Percentiles rank a stretch among this genome's conserved stretches.
phyloP scores from a whole-genome alignment of 2,329 filamentous ascomycete species.

The Sordariomycetes sp. region DNA sequence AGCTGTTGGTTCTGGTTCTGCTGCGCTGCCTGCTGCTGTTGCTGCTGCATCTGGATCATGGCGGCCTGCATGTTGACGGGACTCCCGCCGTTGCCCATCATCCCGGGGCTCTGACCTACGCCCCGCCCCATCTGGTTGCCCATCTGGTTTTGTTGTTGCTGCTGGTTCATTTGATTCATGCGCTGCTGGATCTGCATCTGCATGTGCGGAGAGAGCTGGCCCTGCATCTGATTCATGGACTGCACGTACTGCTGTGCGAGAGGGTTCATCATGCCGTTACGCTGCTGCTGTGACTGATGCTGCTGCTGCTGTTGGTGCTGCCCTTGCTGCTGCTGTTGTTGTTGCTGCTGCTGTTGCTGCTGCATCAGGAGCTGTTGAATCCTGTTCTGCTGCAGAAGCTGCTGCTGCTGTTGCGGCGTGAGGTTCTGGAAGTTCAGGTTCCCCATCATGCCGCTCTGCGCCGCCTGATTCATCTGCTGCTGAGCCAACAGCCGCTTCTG shows the following conservation, averaged over 20 bases:
- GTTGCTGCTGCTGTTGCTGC: slow-evolving; percentile 11
- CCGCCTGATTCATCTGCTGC: slow-evolving; percentile 23
- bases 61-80: slow-evolving; percentile 22
- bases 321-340: slow-evolving; percentile 19
- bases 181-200: slow-evolving; percentile 17
- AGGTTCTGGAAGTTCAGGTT: slow-evolving; percentile 17
- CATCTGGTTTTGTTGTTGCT: neutral
- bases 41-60: slow-evolving; percentile 8
- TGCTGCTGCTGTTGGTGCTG: slow-evolving; percentile 20
- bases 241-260: slow-evolving; percentile 29
- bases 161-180: slow-evolving; percentile 10
- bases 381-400: slow-evolving; percentile 12
- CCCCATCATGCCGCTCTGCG: slow-evolving; percentile 22
- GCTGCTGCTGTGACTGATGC: slow-evolving; percentile 13
- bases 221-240: slow-evolving; percentile 26
- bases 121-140: slow-evolving; percentile 22
- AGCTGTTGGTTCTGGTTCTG: slow-evolving; percentile 17
- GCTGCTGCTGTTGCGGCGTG: slow-evolving; percentile 20
- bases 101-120: slow-evolving; percentile 18
- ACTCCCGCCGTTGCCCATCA: slow-evolving; percentile 25
- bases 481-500: slow-evolving; percentile 24
- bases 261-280: slow-evolving; percentile 10
- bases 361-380: slow-evolving; percentile 5
- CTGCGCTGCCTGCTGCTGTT: slow-evolving; percentile 17
- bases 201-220: slow-evolving; percentile 23